Percentiles rank a stretch among this genome's conserved stretches.
These are phyloP conservation scores for Hermanozyma aechmeae DNA, from an alignment of 805 yeast genomes.

Conservation along the genomic window DNA sequence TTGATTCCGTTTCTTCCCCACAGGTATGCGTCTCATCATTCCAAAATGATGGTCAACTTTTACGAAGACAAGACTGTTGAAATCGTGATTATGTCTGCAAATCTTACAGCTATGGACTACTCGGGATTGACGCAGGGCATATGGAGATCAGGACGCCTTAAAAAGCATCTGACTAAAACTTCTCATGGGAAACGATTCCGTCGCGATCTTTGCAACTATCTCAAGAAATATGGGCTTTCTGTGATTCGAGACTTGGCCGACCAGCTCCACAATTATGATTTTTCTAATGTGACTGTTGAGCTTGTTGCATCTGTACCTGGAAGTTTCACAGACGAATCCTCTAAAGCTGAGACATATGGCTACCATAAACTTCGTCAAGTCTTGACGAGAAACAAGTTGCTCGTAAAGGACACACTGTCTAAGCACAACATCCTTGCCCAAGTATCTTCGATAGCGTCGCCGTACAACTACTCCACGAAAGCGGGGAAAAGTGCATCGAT, in stretches of 20 bases:
- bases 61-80: slow-evolving; percentile 37
- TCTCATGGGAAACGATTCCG: slow-evolving; percentile 25
- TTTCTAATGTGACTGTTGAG: slow-evolving; percentile 38
- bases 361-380: slow-evolving; percentile 38
- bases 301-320: slow-evolving; percentile 53
- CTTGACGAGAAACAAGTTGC: slow-evolving; percentile 23
- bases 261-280: slow-evolving; percentile 29
- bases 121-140: slow-evolving; percentile 53
- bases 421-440: slow-evolving; percentile 32
- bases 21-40: slow-evolving; percentile 46
- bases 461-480: slow-evolving; percentile 14
- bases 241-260: slow-evolving; percentile 18
- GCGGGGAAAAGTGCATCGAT: slow-evolving; percentile 26
- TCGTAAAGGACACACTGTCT: slow-evolving; percentile 9
- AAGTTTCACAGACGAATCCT: slow-evolving; percentile 3
- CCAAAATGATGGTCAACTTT: slow-evolving; percentile 57
- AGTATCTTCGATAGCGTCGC: slow-evolving; percentile 41
- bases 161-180: slow-evolving; percentile 5
- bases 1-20: slow-evolving; percentile 24
- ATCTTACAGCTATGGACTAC: slow-evolving; percentile 47
- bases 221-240: slow-evolving; percentile 30
- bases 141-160: slow-evolving; percentile 48
- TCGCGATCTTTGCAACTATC: slow-evolving; percentile 33
- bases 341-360: slow-evolving; percentile 29
- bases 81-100: slow-evolving; percentile 51